These are phyloP conservation scores for Microdochium trichocladiopsis DNA, from an alignment of 2,329 filamentous ascomycete species.

Conservation along the genomic window DNA sequence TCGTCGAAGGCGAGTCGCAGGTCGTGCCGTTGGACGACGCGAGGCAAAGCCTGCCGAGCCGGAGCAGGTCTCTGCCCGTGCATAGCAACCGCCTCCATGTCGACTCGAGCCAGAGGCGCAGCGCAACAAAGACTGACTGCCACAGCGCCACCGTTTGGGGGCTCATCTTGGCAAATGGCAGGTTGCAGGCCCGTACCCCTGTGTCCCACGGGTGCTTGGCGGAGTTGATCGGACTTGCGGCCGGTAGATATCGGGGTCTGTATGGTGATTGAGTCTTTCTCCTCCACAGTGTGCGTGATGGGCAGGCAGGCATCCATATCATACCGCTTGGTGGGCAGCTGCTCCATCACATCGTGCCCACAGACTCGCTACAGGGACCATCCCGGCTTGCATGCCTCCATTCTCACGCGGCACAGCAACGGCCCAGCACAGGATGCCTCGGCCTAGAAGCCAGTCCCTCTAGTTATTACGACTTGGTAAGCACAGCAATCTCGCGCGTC, in stretches of 20 bases:
- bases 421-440: not conserved
- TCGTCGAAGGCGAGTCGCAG: too few relatives aligned
- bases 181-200: not conserved
- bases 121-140: too few relatives aligned
- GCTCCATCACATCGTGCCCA: not conserved
- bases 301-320: too few relatives aligned
- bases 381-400: not conserved
- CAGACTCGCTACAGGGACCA: not conserved
- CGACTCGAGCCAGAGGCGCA: not conserved
- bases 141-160: too few relatives aligned
- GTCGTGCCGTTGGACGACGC: too few relatives aligned
- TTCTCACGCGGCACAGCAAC: not conserved
- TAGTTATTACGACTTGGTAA: not conserved
- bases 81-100: not conserved
- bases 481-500: too few relatives aligned
- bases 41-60: not conserved
- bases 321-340: not conserved
- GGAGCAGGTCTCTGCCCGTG: not conserved
- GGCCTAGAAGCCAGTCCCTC: not conserved
- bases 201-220: too few relatives aligned
- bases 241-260: too few relatives aligned
- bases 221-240: too few relatives aligned
- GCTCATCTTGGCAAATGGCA: not conserved
- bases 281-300: too few relatives aligned
- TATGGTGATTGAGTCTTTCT: too few relatives aligned